Percentiles rank a stretch among this genome's conserved stretches.
Evolutionary conservation across 495 filamentous ascomycete species (phyloP).

Genomic region (Penicillium paradoxum): DNA sequence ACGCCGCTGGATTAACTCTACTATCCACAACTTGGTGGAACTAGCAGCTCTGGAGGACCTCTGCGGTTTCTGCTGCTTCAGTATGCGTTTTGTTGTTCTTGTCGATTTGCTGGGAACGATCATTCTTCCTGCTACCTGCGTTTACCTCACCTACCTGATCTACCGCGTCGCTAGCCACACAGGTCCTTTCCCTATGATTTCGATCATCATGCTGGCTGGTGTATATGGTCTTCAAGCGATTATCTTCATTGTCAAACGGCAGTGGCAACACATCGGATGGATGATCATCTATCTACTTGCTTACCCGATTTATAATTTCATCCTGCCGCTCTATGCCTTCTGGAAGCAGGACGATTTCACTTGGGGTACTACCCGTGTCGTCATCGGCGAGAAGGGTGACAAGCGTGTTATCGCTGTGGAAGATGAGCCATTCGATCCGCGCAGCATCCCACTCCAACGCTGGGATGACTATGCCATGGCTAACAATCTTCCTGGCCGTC

Average conservation of each 20-base stretch:
- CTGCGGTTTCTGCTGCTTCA: constrained; percentile 98
- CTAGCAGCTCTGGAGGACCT: constrained; percentile 82
- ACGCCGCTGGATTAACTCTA: constrained; percentile 98
- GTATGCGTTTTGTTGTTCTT: constrained; percentile 96
- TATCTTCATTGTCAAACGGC: constrained; percentile 91
- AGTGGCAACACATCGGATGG: constrained; percentile 98
- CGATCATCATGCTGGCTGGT: constrained; percentile 78
- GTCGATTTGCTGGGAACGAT: constrained; percentile 92
- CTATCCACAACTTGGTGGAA: constrained; percentile 90
- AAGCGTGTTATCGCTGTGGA: constrained; percentile 84
- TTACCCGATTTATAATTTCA: constrained; percentile 88
- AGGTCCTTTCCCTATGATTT: constrained; percentile 79
- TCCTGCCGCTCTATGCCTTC: constrained; percentile 94
- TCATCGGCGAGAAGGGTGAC: constrained; percentile 86
- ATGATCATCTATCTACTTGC: constrained; percentile 97
- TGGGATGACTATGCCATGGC: constrained; percentile 97
- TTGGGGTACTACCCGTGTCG: constrained; percentile 51
- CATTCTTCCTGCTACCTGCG: constrained; percentile 86
- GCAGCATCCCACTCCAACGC: constrained; percentile 85
- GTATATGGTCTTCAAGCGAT: constrained; percentile 94
- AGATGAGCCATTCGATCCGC: constrained; percentile 84
- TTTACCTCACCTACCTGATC: constrained; percentile 85
- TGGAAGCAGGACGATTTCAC: constrained; percentile 98
- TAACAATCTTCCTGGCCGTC: constrained; percentile 88
- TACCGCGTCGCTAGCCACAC: constrained; percentile 66